phyloP scores from a whole-genome alignment of 2,329 filamentous ascomycete species.

The Verticillium zaregamsianum region DNA sequence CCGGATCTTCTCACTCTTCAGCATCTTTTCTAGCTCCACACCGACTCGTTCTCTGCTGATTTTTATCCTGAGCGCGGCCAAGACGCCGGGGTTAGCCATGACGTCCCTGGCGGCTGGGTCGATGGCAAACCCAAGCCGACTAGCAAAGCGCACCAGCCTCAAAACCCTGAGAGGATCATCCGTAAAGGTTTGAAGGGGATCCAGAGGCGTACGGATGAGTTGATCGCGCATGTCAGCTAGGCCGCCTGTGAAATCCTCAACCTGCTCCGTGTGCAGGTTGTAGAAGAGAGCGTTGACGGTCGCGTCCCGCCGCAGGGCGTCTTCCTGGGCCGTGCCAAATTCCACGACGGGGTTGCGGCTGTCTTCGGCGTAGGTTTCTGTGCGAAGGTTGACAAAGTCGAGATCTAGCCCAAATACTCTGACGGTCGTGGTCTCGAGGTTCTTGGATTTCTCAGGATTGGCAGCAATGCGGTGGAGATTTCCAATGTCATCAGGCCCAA shows the following conservation, averaged over 20 bases:
- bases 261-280: constrained; percentile 72
- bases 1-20: constrained; percentile 52
- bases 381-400: constrained; percentile 90
- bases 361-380: constrained; percentile 85
- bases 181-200: constrained; percentile 87
- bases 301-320: constrained; percentile 84
- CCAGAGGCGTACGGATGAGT: constrained; percentile 79
- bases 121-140: constrained; percentile 75
- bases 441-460: constrained; percentile 95
- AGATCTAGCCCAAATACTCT: constrained; percentile 82
- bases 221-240: constrained; percentile 67
- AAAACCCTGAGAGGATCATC: constrained; percentile 89
- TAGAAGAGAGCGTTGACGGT: constrained; percentile 96
- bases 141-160: constrained; percentile 85
- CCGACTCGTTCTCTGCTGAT: constrained; percentile 91
- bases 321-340: constrained; percentile 87
- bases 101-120: constrained; percentile 62
- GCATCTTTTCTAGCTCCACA: constrained; percentile 85
- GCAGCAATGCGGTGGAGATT: constrained; percentile 83
- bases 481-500: constrained; percentile 57
- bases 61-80: constrained; percentile 74
- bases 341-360: constrained; percentile 90
- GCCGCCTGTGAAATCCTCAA: constrained; percentile 86
- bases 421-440: constrained; percentile 87
- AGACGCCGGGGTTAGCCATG: constrained; percentile 78